Evolutionary conservation across 768 basidiomycete genomes (phyloP), one percentile per base, ranked within the genome.

Genomic region (Boletus speciosus): DNA sequence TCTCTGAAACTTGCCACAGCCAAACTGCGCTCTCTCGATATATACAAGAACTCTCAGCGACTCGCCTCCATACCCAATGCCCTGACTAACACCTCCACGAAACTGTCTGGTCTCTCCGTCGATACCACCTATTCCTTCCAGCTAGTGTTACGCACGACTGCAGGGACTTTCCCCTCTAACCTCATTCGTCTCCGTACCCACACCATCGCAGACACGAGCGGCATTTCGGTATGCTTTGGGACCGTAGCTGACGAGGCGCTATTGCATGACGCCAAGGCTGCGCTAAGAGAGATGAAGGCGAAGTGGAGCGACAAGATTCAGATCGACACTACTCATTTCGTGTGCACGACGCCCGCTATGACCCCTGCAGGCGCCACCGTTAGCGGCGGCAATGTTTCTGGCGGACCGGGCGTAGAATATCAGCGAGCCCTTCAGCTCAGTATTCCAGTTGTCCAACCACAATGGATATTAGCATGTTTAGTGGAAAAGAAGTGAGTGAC

Each of bases 291-390:
- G 62, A 97, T 98, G 89, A 81, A 79, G 39, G 96, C 92, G 0
- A 88, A 88, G 60, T 94, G 88, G 86, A 90, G 85, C 63, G 88
- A 95, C 60, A 88, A 84, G 64, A 94, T 99, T 38, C 91, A 95
- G 74, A 95, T 98, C 54, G 96, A 99, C 66, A 98, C 96, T 10
- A 98, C 95, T 0, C 96, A 99, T 71, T 99, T 97, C 61, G 94
- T 98, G 39, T 96, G 94, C 67, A 96, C 93, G 16, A 93, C 90
- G 0, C 93, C 94, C 3, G 87, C 85, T 1, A 80, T 83, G 10
- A 85, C 83, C 0, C 81, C 84, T 0, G 62, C 69, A 10, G 86
- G 82, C 32, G 83, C 83, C 10, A 78, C 75, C 53, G 78, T 78
- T 0, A 75, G 78, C 9, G 83, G 85, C 1, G 79, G 76, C 51